Conservation (phyloP, 2,329 filamentous ascomycete genomes). For the Penicillium sp. region DNA sequence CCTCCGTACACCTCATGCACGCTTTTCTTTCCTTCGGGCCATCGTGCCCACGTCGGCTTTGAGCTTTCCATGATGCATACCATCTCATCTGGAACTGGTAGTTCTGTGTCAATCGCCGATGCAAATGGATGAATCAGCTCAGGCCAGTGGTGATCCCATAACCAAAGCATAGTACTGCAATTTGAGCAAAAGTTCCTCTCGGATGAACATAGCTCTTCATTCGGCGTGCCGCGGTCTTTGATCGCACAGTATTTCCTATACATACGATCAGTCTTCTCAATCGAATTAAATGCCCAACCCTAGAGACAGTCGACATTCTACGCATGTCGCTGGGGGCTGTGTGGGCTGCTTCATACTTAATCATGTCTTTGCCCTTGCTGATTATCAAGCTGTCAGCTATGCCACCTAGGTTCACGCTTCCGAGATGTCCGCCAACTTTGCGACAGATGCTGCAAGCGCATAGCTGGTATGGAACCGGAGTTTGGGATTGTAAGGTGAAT, state of each 20-base stretch:
- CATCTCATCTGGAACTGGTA: conserved; percentile 50
- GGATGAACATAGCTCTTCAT: conserved; percentile 42
- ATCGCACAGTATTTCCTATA: conserved; percentile 49
- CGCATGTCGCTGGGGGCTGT: neutral
- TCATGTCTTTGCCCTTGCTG: conserved; percentile 44
- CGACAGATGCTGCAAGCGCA: conserved; percentile 54
- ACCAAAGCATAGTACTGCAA: conserved; percentile 51
- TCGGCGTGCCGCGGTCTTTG: conserved; percentile 45
- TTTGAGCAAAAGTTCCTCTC: conserved; percentile 52
- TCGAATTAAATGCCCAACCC: neutral
- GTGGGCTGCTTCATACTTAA: conserved; percentile 40
- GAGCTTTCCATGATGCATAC: conserved; percentile 48
- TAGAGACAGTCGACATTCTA: no score
- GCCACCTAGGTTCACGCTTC: conserved; percentile 51
- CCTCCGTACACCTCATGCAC: conserved; percentile 42
- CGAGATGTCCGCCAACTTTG: conserved; percentile 49
- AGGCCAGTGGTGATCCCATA: conserved; percentile 51
- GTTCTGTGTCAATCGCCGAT: conserved; percentile 51
- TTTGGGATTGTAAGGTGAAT: conserved; percentile 49
- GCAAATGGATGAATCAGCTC: conserved; percentile 54
- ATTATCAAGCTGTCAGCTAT: conserved; percentile 47
- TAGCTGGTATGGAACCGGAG: conserved; percentile 52
- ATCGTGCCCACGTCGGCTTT: conserved; percentile 50
- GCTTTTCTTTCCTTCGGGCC: conserved; percentile 51
- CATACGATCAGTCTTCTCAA: neutral